Percentiles rank a stretch among this genome's conserved stretches.
Evolutionary conservation across 2,329 filamentous ascomycete genomes (phyloP).

Genomic region (Ceratocystis ficicola): DNA sequence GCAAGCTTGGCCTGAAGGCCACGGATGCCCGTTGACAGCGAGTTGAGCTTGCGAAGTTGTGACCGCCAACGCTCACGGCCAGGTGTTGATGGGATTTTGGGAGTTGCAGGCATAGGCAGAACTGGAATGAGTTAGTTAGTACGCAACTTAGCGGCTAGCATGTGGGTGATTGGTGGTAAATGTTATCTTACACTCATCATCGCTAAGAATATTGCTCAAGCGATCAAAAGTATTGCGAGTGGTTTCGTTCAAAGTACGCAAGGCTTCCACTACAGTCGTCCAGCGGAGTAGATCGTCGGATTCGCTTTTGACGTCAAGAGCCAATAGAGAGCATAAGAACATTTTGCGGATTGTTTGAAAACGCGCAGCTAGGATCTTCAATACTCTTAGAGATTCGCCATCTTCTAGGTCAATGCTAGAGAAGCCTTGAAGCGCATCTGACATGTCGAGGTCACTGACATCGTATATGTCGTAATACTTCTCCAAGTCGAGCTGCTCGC

Average conservation of each 20-base stretch:
- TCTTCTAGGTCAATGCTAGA: constrained; percentile 57
- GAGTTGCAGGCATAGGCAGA: constrained; percentile 43
- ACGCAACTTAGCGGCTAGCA: constrained; percentile 16
- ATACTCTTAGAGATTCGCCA: constrained; percentile 59
- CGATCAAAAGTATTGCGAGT: constrained; percentile 52
- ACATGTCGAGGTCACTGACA: constrained; percentile 59
- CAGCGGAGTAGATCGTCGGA: constrained; percentile 66
- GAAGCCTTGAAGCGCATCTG: constrained; percentile 54
- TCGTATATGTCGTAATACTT: constrained; percentile 89
- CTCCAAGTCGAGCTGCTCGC: constrained; percentile 70
- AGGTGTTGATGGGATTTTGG: constrained; percentile 52
- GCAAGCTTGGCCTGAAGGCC: constrained; percentile 92
- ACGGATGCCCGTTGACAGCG: constrained; percentile 78
- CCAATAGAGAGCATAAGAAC: constrained; percentile 76
- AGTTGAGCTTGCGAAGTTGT: constrained; percentile 78
- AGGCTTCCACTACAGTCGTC: constrained; percentile 63
- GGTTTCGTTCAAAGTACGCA: constrained; percentile 51
- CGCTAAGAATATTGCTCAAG: constrained; percentile 57
- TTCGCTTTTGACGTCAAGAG: constrained; percentile 70
- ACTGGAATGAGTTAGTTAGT: constrained; percentile 29
- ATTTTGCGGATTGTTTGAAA: constrained; percentile 72
- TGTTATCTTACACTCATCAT: constrained; percentile 58
- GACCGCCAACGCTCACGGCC: constrained; percentile 73
- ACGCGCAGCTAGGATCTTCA: constrained; percentile 71
- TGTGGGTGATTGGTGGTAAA: constrained; percentile 22